These are phyloP conservation scores for Phytophthora brassicae DNA, from an alignment of 352 stramenopile species.

Conservation along the genomic window DNA sequence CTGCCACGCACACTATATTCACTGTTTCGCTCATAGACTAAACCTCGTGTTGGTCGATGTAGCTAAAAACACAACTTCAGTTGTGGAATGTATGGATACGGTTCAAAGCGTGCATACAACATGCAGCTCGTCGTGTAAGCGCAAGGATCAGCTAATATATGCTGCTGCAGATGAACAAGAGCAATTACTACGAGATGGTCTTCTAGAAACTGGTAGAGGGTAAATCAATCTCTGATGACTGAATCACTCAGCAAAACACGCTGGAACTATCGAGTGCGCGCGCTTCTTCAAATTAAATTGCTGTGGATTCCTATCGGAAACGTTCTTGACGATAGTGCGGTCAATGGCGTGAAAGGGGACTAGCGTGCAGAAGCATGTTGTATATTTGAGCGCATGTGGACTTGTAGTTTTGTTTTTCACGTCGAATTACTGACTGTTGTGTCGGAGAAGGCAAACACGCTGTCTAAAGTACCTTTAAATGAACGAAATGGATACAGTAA, in stretches of 20 bases:
- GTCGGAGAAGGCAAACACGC: conserved; percentile 7
- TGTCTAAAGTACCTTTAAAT: conserved; percentile 6
- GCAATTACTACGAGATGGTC: background rate
- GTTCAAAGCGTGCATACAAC: conserved; percentile 8
- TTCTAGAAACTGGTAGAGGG: no score
- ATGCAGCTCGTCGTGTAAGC: conserved; percentile 6
- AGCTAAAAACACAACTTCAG: conserved; percentile 3
- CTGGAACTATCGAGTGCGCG: conserved; percentile 1
- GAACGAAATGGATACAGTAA: background rate
- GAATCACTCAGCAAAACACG: background rate
- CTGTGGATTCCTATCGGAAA: conserved; percentile 4
- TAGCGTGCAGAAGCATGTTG: background rate
- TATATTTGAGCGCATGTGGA: conserved; percentile 12
- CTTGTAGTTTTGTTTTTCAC: conserved; percentile 8
- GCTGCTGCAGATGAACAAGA: background rate
- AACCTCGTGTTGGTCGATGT: background rate
- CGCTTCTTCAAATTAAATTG: background rate
- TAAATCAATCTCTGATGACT: no score
- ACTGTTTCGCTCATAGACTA: conserved; percentile 10
- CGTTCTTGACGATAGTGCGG: background rate
- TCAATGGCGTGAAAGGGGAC: background rate
- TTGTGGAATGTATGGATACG: conserved; percentile 3
- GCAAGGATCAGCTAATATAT: background rate
- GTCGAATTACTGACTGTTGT: background rate
- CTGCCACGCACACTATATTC: background rate